Percentiles rank a stretch among this genome's conserved stretches.
These are phyloP conservation scores for Backusella mclennaniae DNA, from an alignment of 192 early-diverging fungal genomes.

Conservation along the genomic window DNA sequence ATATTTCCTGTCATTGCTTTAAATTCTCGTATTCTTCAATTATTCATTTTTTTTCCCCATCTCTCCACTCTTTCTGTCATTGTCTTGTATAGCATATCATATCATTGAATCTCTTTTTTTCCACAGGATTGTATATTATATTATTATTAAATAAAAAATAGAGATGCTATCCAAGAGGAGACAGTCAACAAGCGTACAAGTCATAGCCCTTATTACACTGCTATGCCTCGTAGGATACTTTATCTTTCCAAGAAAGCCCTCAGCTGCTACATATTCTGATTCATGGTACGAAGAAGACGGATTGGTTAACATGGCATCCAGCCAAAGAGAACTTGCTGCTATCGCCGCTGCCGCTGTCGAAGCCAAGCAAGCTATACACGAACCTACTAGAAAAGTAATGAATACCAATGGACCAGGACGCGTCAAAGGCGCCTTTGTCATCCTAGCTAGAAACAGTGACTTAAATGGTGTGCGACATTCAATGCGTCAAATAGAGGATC, in stretches of 20 bases:
- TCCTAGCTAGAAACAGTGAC: constrained; percentile 75
- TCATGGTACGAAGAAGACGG: neutral
- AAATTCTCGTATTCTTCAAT: neutral
- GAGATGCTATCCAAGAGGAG: constrained; percentile 28
- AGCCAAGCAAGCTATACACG: constrained; percentile 1
- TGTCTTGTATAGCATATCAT: neutral
- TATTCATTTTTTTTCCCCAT: neutral
- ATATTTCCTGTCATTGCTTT: constrained; percentile 5
- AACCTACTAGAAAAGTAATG: neutral
- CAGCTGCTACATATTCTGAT: neutral
- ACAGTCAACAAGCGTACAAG: constrained; percentile 17
- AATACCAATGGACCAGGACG: neutral
- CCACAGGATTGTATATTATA: neutral
- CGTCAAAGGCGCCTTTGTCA: constrained; percentile 67
- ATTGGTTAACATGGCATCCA: neutral
- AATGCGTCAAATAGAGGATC: constrained; percentile 69
- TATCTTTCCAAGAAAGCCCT: neutral
- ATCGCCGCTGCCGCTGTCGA: neutral
- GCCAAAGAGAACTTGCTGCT: constrained; percentile 5
- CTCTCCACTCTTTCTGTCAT: neutral
- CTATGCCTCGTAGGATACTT: neutral
- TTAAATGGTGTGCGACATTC: constrained; percentile 52
- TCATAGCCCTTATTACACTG: neutral
- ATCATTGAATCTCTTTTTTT: neutral
- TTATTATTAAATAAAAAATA: neutral